A percentile compares a stretch with the other conserved stretches of the same genome.
Evolutionary conservation across 2,329 filamentous ascomycete species (phyloP).

Genomic region (Helotiales sp.): DNA sequence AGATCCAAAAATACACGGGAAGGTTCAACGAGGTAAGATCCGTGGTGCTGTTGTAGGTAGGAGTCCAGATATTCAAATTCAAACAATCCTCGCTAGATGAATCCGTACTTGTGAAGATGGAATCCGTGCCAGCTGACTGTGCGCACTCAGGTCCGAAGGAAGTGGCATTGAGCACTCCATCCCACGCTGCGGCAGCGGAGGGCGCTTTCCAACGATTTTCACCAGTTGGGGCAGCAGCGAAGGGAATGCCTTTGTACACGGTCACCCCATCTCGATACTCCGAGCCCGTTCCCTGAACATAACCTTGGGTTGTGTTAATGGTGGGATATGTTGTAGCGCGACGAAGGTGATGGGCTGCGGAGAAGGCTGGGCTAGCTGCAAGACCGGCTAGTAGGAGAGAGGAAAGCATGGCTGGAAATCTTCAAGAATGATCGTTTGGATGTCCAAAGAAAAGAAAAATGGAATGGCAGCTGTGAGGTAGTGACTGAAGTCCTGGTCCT

Average conservation of each 20-base stretch:
- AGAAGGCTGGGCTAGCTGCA: not conserved
- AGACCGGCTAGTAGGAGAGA: not conserved
- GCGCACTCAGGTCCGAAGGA: constrained; percentile 28
- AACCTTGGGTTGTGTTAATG: not conserved
- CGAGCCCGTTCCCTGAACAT: constrained; percentile 21
- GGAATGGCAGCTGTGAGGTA: not conserved
- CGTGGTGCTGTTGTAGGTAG: not conserved
- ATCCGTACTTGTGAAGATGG: constrained; percentile 13
- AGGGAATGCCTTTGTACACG: constrained; percentile 33
- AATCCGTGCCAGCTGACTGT: constrained; percentile 14
- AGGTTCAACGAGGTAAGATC: constrained; percentile 28
- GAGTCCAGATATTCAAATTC: constrained; percentile 31
- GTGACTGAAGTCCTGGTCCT: not conserved
- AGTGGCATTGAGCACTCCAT: constrained; percentile 8
- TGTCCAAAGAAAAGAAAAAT: not conserved
- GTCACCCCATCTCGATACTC: constrained; percentile 24
- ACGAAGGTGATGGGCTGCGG: not conserved
- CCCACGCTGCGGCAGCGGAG: constrained; percentile 8
- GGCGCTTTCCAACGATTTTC: constrained; percentile 20
- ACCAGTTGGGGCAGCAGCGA: constrained; percentile 22
- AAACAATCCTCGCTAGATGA: constrained; percentile 39
- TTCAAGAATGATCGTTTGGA: not conserved
- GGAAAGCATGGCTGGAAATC: too few species aligned
- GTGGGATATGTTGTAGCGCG: not conserved
- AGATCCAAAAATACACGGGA: constrained; percentile 43